Evolutionary conservation across 140 eudicot genomes (phyloP), one percentile per base, ranked within the genome.

Genomic region (Flaveria floridana): DNA sequence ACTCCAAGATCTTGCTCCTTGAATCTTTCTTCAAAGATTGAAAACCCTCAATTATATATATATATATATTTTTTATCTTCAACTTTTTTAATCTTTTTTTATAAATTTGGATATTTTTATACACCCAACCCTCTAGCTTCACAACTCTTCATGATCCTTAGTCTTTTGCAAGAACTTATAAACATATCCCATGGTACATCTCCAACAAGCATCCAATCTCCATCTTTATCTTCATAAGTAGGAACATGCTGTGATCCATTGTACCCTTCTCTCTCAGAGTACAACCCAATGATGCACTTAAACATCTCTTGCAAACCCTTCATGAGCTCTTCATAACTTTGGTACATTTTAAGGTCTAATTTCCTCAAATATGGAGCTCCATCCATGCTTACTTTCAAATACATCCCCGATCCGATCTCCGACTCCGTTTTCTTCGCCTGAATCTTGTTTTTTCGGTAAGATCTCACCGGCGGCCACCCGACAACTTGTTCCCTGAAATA

Each of bases 161-260:
- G 81, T 82, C 99, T 88, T 76, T 77, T 90, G 78, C 99, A 94
- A 76, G 99, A 86, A 42, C 30, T 80, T 14, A 79, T 64, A 42
- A 94, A 94, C 99, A 94, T 90, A 14, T 94, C 96, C 96, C 96
- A 94, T 68, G 99, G 99, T 19, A 94, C 99, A 85, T 94, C 99
- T 19, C 99, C 99, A 53, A 87, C 99, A 68, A 94, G 78, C 99
- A 94, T 94, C 99, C 97, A 94, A 57, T 94, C 99, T 8, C 96
- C 97, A 72, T 94, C 97, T 74, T 94, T 94, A 75, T 94, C 99
- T 79, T 94, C 95, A 25, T 94, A 94, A 9, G 99, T 94, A 19
- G 96, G 95, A 26, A 85, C 96, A 72, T 72, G 82, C 11, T 90
- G 87, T 44, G 94, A 88, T 71, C 96, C 95, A 66, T 90, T 81